Evolutionary conservation across 768 basidiomycete species (phyloP).

Genomic region (Collybia sp.): DNA sequence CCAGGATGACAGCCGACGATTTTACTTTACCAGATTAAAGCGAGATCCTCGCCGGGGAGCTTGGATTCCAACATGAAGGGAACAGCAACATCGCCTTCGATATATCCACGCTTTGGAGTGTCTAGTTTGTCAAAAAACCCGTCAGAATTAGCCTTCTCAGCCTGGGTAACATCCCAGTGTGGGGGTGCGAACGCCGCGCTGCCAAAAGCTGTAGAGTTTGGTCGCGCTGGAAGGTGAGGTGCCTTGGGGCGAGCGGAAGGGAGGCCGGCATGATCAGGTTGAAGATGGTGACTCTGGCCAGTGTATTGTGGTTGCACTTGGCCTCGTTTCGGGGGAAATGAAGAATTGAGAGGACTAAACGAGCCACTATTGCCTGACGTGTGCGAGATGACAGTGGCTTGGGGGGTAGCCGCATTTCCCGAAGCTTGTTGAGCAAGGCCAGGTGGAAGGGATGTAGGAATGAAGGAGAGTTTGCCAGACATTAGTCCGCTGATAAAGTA

Average conservation of each 20-base stretch:
- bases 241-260: conserved; percentile 21
- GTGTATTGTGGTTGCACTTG: conserved; percentile 60
- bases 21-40: conserved; percentile 77
- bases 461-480: conserved; percentile 66
- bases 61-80: conserved; percentile 94
- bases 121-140: conserved; percentile 82
- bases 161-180: conserved; percentile 82
- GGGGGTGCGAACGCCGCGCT: conserved; percentile 18
- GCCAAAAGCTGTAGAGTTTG: conserved; percentile 14
- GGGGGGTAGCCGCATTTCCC: conserved; percentile 25
- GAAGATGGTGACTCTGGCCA: conserved; percentile 47
- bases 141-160: conserved; percentile 78
- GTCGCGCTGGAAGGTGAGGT: conserved; percentile 36
- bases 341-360: conserved; percentile 48
- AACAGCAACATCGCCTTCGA: conserved; percentile 92
- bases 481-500: conserved; percentile 93
- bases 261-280: conserved; percentile 45
- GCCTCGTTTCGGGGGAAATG: conserved; percentile 32
- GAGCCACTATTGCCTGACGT: conserved; percentile 58
- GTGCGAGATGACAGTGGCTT: conserved; percentile 41
- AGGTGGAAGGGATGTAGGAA: conserved; percentile 75
- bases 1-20: not conserved
- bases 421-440: conserved; percentile 83
- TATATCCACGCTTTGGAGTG: conserved; percentile 63
- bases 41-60: conserved; percentile 77